Evolutionary conservation across 2,329 filamentous ascomycete genomes (phyloP).

Genomic region (Fusarium guadeloupense): DNA sequence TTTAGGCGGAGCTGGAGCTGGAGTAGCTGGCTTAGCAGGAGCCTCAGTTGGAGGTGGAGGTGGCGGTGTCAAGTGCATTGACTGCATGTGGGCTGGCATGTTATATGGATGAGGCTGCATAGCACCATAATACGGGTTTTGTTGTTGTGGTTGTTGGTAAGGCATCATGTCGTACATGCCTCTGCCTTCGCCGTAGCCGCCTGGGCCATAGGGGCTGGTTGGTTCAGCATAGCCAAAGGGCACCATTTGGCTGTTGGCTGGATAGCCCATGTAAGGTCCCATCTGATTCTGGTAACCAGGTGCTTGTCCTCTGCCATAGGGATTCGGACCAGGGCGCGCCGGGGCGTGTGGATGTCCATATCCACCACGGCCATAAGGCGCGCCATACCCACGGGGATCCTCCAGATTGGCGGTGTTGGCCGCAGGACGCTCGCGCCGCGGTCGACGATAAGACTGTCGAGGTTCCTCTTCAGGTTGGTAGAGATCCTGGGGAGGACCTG

Average conservation of each 20-base stretch:
- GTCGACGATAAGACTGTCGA: conserved; percentile 34
- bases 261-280: conserved; percentile 54
- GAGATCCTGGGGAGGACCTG: conserved; percentile 46
- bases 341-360: conserved; percentile 38
- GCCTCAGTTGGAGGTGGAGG: conserved; percentile 51
- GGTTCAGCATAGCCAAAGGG: conserved; percentile 52
- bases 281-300: conserved; percentile 59
- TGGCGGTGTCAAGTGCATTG: conserved; percentile 53
- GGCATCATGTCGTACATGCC: conserved; percentile 62
- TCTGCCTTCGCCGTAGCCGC: conserved; percentile 52
- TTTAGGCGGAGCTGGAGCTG: conserved; percentile 50
- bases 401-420: conserved; percentile 68
- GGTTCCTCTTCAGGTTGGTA: conserved; percentile 40
- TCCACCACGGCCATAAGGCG: conserved; percentile 51
- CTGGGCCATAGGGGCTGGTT: conserved; percentile 54
- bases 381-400: conserved; percentile 69
- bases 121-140: conserved; percentile 46
- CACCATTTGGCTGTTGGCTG: conserved; percentile 56
- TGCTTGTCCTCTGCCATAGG: conserved; percentile 46
- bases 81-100: conserved; percentile 49
- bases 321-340: conserved; percentile 18
- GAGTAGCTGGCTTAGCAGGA: conserved; percentile 54
- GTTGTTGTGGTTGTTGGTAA: conserved; percentile 50
- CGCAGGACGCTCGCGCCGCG: conserved; percentile 34
- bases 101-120: conserved; percentile 42